Base-by-base conservation (phyloP, 2,329 filamentous ascomycete species). In the Aspergillus novoparasiticus region DNA sequence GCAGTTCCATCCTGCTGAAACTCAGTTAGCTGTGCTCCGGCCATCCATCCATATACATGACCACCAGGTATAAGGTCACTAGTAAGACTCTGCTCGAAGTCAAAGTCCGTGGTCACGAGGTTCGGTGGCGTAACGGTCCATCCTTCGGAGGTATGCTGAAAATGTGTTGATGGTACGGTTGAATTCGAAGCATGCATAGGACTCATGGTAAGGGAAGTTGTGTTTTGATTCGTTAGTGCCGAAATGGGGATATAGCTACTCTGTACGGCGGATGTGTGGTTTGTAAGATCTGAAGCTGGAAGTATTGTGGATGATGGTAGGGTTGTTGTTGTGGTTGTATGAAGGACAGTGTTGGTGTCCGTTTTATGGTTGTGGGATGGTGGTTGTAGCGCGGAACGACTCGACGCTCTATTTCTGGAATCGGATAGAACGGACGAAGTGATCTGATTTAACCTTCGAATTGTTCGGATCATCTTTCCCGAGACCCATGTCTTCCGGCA, bases 401-500 rank as follows among this genome's bases (percentile, higher is more conserved):
- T 23, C 23, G 23, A n/a, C 23, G 46, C 12, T 30, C 6, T 19
- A 5, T 6, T 19, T 50, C 14, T 28, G 6, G 26, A 19, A 51
- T 12, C 4, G 6, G 48, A 51, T 9, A 51, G 10, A n/a, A 51
- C 28, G 10, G 48, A 55, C 6, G 32, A 55, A 8, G 51, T 50
- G 6, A 71, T 71, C 26, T 67, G 62, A 16, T 65, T 68, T 19
- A 71, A 39, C 14, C 63, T 65, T 26, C 59, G 65, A 19, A 70
- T 64, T 16, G 65, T 60, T 48, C 62, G 62, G 12, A 61, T 57
- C 63, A 71, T 64, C 36, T 61, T 70, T 3, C 66, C 66, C 3
- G 70, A 72, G 4, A 71, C 65, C 69, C 70, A 72, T 9, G 69
- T 72, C 26, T 61, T 70, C 14, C 45, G 63, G 39, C 68, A 72